phyloP scores from a whole-genome alignment of 176 grass and related monocot genomes.

The Bromus sterilis region DNA sequence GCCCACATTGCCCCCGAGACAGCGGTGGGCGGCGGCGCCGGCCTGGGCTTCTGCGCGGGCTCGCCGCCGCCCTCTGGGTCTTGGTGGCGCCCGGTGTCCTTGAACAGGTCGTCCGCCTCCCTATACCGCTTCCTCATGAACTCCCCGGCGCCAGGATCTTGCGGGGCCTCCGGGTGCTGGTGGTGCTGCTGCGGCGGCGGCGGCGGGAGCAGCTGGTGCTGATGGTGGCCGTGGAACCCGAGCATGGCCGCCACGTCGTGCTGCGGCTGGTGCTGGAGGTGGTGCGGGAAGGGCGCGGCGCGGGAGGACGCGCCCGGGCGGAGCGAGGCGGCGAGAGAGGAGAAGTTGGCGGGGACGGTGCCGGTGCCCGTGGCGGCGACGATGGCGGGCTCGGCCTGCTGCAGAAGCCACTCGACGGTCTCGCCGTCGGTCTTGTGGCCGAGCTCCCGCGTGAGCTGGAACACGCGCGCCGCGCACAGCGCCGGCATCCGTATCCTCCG shows the following conservation, averaged over 20 bases:
- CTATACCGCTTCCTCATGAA: constrained; percentile 88
- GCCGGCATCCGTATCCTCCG: constrained; percentile 97
- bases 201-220: constrained; percentile 32
- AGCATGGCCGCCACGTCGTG: constrained; percentile 77
- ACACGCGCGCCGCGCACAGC: constrained; percentile 86
- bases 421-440: constrained; percentile 98
- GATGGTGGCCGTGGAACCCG: constrained; percentile 41
- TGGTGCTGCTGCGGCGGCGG: constrained; percentile 18
- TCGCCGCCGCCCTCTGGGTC: constrained; percentile 8
- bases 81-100: constrained; percentile 55
- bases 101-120: constrained; percentile 85
- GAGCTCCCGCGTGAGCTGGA: constrained; percentile 97
- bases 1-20: constrained; percentile 81
- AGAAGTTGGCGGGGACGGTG: constrained; percentile 90
- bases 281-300: constrained; percentile 25
- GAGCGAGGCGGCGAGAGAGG: constrained; percentile 74
- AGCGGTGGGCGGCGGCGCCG: not conserved
- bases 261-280: constrained; percentile 28
- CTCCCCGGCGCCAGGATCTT: constrained; percentile 38
- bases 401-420: constrained; percentile 96
- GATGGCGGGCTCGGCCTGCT: constrained; percentile 94
- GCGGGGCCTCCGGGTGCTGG: constrained; percentile 25
- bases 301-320: constrained; percentile 43
- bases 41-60: constrained; percentile 21
- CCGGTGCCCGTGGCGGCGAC: constrained; percentile 90